phyloP scores from a whole-genome alignment of 2,329 filamentous ascomycete species.

The Trichoderma sp. region DNA sequence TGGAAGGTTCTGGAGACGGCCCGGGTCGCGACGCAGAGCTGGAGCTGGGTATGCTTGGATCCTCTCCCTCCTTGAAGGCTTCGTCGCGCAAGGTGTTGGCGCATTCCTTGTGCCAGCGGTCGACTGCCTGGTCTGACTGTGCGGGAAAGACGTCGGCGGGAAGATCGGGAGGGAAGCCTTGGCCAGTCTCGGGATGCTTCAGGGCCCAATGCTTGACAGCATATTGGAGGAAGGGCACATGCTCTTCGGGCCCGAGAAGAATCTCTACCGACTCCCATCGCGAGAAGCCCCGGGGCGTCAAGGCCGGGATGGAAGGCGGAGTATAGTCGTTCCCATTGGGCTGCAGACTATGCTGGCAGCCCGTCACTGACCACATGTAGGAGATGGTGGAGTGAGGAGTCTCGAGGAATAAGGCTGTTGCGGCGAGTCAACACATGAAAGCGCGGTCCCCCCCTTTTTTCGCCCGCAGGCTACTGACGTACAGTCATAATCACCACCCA shows the following conservation, averaged over 20 bases:
- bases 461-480: slow-evolving; percentile 22
- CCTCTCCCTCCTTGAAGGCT: slow-evolving; percentile 50
- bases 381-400: slow-evolving; percentile 73
- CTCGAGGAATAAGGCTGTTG: slow-evolving; percentile 68
- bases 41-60: slow-evolving; percentile 36
- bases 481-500: slow-evolving; percentile 74
- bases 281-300: slow-evolving; percentile 81
- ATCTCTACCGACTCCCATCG: slow-evolving; percentile 93
- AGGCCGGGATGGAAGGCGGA: slow-evolving; percentile 73
- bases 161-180: slow-evolving; percentile 60
- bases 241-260: slow-evolving; percentile 80
- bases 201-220: slow-evolving; percentile 76
- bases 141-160: slow-evolving; percentile 65
- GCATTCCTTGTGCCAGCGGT: slow-evolving; percentile 80
- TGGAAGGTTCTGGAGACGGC: slow-evolving; percentile 30
- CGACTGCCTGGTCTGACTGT: slow-evolving; percentile 73
- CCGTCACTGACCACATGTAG: slow-evolving; percentile 87
- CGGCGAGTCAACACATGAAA: slow-evolving; percentile 5
- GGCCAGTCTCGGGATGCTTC: slow-evolving; percentile 68
- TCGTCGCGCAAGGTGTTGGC: slow-evolving; percentile 55
- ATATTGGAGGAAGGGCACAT: slow-evolving; percentile 77
- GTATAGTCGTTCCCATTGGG: slow-evolving; percentile 70
- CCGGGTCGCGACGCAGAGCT: slow-evolving; percentile 21
- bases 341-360: slow-evolving; percentile 84
- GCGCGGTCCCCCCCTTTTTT: not conserved